Conservation (phyloP, 306 rosid species). For the Cicer pinnatifidum region DNA sequence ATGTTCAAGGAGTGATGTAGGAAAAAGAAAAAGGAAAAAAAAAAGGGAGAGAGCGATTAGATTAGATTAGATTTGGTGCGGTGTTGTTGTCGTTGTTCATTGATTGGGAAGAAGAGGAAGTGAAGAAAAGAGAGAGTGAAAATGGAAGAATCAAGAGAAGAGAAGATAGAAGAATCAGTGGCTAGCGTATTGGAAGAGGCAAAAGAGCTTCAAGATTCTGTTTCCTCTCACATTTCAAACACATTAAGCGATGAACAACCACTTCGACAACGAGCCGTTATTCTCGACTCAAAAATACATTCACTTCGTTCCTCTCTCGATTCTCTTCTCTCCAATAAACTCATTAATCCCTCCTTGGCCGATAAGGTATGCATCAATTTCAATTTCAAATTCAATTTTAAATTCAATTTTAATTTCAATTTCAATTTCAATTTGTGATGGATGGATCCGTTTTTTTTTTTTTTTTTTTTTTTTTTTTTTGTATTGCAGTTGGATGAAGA, state of each 20-base stretch:
- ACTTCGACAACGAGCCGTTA: conserved; percentile 71
- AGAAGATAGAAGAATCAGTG: conserved; percentile 63
- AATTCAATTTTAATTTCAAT: neutral
- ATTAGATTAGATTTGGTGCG: no score
- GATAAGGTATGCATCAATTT: conserved; percentile 55
- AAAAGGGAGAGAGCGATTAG: neutral
- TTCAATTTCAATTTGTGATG: neutral
- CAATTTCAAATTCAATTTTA: no score
- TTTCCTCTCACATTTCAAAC: conserved; percentile 58
- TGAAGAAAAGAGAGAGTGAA: neutral
- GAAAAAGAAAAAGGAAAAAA: neutral
- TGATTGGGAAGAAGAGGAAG: no score
- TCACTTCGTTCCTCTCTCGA: conserved; percentile 66
- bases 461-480: neutral
- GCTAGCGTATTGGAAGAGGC: conserved; percentile 66
- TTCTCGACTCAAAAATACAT: conserved; percentile 66
- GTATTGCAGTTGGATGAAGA: conserved; percentile 74
- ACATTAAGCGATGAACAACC: conserved; percentile 63
- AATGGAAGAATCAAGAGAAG: conserved; percentile 35
- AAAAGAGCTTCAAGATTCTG: conserved; percentile 74
- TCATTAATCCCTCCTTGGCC: conserved; percentile 58
- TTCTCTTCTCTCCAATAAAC: conserved; percentile 59
- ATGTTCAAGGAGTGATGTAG: no score
- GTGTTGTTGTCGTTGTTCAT: no score
- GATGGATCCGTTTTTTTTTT: neutral